A percentile compares a stretch with the other conserved stretches of the same genome.
Conservation (phyloP, 352 stramenopile species). For the Pythium guiyangense region DNA sequence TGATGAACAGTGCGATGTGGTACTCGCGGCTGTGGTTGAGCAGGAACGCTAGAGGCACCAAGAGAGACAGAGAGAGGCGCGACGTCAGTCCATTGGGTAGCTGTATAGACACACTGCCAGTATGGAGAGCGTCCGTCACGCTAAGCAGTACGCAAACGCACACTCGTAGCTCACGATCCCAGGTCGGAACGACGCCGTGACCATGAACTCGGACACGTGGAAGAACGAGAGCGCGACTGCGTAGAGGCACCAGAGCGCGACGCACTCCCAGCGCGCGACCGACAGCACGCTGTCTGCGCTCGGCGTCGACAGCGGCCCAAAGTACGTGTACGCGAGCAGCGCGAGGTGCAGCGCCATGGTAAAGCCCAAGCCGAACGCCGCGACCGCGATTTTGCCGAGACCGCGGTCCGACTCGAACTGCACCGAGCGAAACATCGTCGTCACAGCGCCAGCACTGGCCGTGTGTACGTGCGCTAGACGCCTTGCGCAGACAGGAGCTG, state of each 20-base stretch:
- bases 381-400: constrained; percentile 71
- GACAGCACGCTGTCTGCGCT: neutral
- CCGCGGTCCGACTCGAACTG: constrained; percentile 78
- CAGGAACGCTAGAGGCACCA: constrained; percentile 60
- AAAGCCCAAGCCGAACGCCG: constrained; percentile 67
- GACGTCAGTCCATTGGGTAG: neutral
- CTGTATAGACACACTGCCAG: neutral
- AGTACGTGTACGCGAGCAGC: constrained; percentile 33
- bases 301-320: constrained; percentile 16
- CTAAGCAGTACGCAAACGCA: constrained; percentile 20
- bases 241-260: constrained; percentile 74
- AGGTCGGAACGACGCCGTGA: constrained; percentile 79
- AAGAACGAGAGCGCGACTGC: constrained; percentile 75
- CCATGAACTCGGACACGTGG: constrained; percentile 81
- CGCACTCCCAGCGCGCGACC: constrained; percentile 37
- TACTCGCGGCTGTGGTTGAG: constrained; percentile 91
- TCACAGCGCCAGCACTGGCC: neutral
- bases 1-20: constrained; percentile 78
- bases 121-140: neutral
- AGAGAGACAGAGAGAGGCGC: neutral
- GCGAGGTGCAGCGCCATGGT: constrained; percentile 65
- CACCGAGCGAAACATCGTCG: constrained; percentile 57
- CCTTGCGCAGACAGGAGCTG: neutral
- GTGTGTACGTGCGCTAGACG: too few species aligned
- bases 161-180: constrained; percentile 79